phyloP scores from a whole-genome alignment of 257 asterid species.

The Solanum gracilifrons region DNA sequence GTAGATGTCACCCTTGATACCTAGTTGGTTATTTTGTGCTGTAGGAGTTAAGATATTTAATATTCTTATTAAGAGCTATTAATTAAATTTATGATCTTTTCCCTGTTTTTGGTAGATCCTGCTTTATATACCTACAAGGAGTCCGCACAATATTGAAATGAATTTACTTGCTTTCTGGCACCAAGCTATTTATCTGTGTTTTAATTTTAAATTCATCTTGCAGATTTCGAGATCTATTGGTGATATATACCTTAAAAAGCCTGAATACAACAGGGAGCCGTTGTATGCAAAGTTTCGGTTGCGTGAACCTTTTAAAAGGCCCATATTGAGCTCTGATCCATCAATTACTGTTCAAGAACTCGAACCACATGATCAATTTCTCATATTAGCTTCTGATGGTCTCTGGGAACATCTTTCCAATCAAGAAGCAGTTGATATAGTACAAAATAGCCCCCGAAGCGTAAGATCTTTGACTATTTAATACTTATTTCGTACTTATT shows the following conservation, averaged over 20 bases:
- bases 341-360: constrained; percentile 4
- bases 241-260: constrained; percentile 39
- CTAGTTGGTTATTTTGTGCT: background rate
- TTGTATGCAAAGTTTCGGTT: constrained; percentile 37
- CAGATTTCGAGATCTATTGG: constrained; percentile 46
- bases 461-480: constrained; percentile 15
- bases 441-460: constrained; percentile 30
- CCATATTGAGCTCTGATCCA: constrained; percentile 27
- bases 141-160: background rate
- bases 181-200: background rate
- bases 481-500: background rate
- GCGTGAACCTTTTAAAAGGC: constrained; percentile 27
- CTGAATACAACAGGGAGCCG: constrained; percentile 44
- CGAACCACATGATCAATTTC: constrained; percentile 2
- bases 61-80: background rate
- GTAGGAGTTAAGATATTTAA: background rate
- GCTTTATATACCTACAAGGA: background rate
- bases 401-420: constrained; percentile 46
- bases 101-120: background rate
- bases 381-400: constrained; percentile 6
- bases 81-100: background rate
- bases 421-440: constrained; percentile 41
- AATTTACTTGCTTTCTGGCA: background rate
- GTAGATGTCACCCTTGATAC: background rate
- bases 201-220: background rate